Base-by-base conservation (phyloP, 2,329 filamentous ascomycete species). In the Aspergillus texensis region DNA sequence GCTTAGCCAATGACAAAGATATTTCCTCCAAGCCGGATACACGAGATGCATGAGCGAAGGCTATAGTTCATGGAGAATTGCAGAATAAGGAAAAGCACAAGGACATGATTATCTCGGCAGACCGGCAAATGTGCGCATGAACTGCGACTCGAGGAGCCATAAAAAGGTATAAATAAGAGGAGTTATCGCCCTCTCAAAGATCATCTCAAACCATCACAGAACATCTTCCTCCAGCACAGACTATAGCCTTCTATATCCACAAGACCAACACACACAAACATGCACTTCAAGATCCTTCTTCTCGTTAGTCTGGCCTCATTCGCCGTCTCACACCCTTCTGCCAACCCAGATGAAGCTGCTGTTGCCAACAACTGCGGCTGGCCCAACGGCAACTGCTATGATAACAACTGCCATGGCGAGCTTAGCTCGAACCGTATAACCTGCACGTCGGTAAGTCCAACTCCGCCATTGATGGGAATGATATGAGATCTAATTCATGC, bases 311-410 rank as follows among this genome's bases (percentile, higher is more conserved):
- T 63, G 24, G 62, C 58, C 36, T 60, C 32, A 2, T 26, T 60
- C 34, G 54, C 36, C 2, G 58, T 36, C 26, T 28, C 62, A 19
- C 34, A 30, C 24, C 61, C 61, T 26, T 41, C 60, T 48, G 39
- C 54, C 8, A 58, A 43, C 2, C 43, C 54, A 11, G 26, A 53
- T 4, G 21, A n/a, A 2, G 62, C 53, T 3, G 53, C 45, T 21
- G 26, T 28, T 16, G 34, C 41, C n/a, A 36, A 34, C n/a, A 45
- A 54, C 26, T 63, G 62, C 12, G 62, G 62, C n/a, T 61, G 41
- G 10, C 57, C 58, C 1, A 63, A 63, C 21, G 62, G 62, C 8
- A 63, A 63, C 58, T 63, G 62, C 46, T 60, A 63, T 54, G 57
- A 63, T 12, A 63, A 63, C 52, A 21, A 61, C 53, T 63, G 62